Evolutionary conservation across 345 rosid species (phyloP).

Genomic region (Aurinia saxatilis): DNA sequence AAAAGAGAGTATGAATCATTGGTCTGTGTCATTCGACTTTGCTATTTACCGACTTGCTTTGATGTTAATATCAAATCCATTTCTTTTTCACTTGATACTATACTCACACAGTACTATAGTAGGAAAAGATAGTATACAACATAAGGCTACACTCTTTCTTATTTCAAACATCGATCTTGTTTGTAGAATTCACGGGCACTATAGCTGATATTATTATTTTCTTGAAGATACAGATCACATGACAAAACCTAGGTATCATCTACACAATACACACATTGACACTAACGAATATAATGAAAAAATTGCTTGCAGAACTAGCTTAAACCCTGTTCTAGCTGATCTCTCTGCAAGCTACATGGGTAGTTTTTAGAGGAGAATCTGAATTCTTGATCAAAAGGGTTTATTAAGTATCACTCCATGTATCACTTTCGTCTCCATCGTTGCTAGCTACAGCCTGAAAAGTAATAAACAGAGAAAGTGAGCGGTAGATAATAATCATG

Average conservation of each 20-base stretch:
- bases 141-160: too few relatives aligned
- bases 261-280: conserved; percentile 13
- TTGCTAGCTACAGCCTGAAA: conserved; percentile 78
- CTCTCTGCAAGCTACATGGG: background rate
- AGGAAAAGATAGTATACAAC: too few relatives aligned
- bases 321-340: background rate
- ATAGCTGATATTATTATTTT: background rate
- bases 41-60: too few relatives aligned
- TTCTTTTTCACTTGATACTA: background rate
- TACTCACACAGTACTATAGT: too few relatives aligned
- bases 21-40: background rate
- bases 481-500: background rate
- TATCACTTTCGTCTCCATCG: conserved; percentile 72
- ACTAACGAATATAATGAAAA: background rate
- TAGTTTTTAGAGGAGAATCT: background rate
- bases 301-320: conserved; percentile 7
- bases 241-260: conserved; percentile 6
- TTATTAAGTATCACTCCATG: conserved; percentile 51
- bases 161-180: too few relatives aligned
- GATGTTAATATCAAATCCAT: too few relatives aligned
- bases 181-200: too few relatives aligned
- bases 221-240: conserved; percentile 8
- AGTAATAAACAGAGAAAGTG: background rate
- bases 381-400: background rate
- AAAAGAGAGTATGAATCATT: background rate